Evolutionary conservation across 2,329 filamentous ascomycete genomes (phyloP), one percentile per base, ranked within the genome.

Genomic region (Lecanoromycetidae sp.): DNA sequence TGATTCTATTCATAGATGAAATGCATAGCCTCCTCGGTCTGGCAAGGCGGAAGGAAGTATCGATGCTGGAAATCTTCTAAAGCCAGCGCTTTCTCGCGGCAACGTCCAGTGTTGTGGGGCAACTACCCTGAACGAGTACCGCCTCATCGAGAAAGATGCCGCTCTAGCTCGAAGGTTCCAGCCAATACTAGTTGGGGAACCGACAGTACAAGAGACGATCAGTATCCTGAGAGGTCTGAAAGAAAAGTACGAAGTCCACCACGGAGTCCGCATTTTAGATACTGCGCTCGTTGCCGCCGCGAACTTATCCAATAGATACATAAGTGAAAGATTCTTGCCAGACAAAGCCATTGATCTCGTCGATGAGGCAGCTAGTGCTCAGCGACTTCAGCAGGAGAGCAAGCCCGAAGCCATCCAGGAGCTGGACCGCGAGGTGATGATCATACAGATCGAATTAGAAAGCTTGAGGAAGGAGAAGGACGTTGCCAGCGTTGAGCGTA

Each of bases 331-430:
- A 1, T 96, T 94, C 65, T 71, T 96, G 0, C 91, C 91, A 0
- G 91, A 98, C 65, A 96, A 96, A 63, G 91, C 91, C 2, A 96
- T 98, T 53, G 91, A 96, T 62, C 66, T 96, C 13, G 91, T 98
- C 17, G 49, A 52, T 26, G 46, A 49, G 30, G 49, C 45, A 8
- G 88, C 90, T 1, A 93, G 85, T 51, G 87, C 87, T 19, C 70
- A 96, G 8, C 80, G 93, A 36, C 67, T 96, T 26, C 90, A 96
- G 60, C 91, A 96, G 64, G 91, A 98, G 64, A 94, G 87, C 57
- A 96, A 95, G 57, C 91, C 91, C 0, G 91, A 96, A 56, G 80
- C 90, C 7, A 95, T 98, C 27, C 86, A 93, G 68, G 79, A 83
- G 42, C 76, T 96, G 1, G 90, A 96, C 58, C 84, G 93, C 52